These are phyloP conservation scores for Martensiomyces pterosporus DNA, from an alignment of 192 early-diverging fungal species.

Conservation along the genomic window DNA sequence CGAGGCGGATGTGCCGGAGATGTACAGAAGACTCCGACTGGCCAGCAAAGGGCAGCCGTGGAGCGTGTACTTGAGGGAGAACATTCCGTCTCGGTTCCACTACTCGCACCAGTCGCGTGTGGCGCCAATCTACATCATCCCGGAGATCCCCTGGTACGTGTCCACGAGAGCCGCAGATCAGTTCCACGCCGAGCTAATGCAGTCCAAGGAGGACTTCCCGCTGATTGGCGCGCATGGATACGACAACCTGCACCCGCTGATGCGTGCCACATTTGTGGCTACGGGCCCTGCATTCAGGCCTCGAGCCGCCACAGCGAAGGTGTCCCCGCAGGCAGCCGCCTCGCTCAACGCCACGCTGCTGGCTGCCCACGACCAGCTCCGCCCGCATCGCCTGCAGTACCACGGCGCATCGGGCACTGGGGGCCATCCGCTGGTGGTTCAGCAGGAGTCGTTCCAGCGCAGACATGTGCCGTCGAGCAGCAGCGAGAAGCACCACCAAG, in stretches of 20 bases:
- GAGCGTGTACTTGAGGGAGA: constrained; percentile 64
- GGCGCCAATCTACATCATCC: constrained; percentile 67
- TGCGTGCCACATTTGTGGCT: constrained; percentile 85
- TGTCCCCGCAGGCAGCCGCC: not conserved
- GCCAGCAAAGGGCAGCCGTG: constrained; percentile 52
- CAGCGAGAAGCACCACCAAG: no score
- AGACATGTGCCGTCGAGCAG: no score
- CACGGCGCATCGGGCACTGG: not conserved
- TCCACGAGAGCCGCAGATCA: constrained; percentile 25
- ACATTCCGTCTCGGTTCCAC: constrained; percentile 70
- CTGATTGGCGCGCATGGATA: constrained; percentile 79
- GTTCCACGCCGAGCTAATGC: constrained; percentile 2
- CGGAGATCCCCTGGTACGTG: constrained; percentile 63
- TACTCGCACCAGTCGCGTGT: constrained; percentile 66
- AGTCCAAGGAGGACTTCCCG: constrained; percentile 11
- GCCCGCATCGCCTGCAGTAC: not conserved
- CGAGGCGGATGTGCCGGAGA: constrained; percentile 29
- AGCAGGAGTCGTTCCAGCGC: not conserved
- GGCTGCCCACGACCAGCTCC: not conserved
- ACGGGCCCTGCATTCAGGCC: constrained; percentile 61
- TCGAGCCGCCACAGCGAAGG: constrained; percentile 5
- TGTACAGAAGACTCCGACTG: constrained; percentile 53
- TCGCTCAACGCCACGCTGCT: constrained; percentile 3
- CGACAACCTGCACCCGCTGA: constrained; percentile 66
- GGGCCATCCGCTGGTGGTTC: not conserved